Evolutionary conservation across 2,329 filamentous ascomycete genomes (phyloP), one percentile per base, ranked within the genome.

Genomic region (Botrytis porri): DNA sequence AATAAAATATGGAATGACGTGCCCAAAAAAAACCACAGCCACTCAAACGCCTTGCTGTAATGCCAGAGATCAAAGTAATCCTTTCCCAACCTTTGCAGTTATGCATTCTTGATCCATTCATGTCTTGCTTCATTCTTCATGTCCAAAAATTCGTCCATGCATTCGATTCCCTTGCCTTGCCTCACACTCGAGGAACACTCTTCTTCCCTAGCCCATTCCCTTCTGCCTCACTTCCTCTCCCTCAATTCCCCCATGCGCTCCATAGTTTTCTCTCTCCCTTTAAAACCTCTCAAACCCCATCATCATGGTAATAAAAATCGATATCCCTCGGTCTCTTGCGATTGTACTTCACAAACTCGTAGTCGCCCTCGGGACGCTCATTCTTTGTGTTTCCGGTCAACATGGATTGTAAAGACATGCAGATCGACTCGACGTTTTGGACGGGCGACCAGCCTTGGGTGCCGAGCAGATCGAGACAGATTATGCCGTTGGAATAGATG

Each of bases 361-460:
- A 93, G 80, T 99, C 94, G 6, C 95, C 96, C 0, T 92, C 92
- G 0, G 96, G 96, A 48, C 96, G 87, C 83, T 98, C 95, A 79
- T 95, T 92, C 84, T 95, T 95, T 18, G 89, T 92, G 82, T 99
- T 99, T 75, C 95, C 94, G 1, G 96, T 98, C 80, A 99, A 84
- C 96, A 99, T 99, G 84, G 94, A 97, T 84, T 99, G 96, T 71
- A 99, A 88, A 82, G 94, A 97, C 89, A 99, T 96, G 85, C 94
- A 98, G 39, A 99, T 91, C 80, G 93, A 97, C 85, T 98, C 95
- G 14, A 98, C 96, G 74, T 95, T 98, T 81, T 99, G 96, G 0
- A 99, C 95, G 0, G 96, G 96, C 65, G 92, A 96, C 96, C 96
- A 99, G 73, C 96, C 96, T 76, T 94, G 91, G 16, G 88, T 86